Base-by-base conservation (phyloP, 495 filamentous ascomycete species). In the Aspergillus diversus region DNA sequence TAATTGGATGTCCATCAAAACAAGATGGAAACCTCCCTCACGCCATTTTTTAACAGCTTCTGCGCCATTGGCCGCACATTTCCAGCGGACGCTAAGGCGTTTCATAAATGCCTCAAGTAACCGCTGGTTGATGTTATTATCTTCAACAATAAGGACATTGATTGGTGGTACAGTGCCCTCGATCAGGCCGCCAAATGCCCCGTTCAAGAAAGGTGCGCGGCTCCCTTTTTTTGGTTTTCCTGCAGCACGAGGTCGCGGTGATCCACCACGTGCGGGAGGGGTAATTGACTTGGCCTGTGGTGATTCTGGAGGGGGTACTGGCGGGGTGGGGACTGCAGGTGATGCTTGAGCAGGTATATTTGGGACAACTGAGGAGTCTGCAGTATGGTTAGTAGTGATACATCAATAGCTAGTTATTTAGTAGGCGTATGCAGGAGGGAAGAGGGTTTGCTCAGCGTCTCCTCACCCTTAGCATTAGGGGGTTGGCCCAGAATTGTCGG, bases 1-100 rank as follows among this genome's bases (percentile, higher is more conserved):
- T 57, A 99, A 80, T 70, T 99, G 95, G 67, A 99, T 98, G 74
- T 99, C 95, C 95, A 99, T 99, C 59, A 99, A 77, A 33, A 99
- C 95, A 63, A 99, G 78, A 77, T 99, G 95, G 69, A 97, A 99
- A n/a, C 95, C 95, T 34, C 95, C 95, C 13, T 86, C 81, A 13
- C 91, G 86, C 95, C 95, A 99, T 77, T 97, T 97, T 43, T 83
- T 86, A 8, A 98, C 94, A 4, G 95, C 96, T 58, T 96, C 93
- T 69, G 86, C 88, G 33, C 95, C 95, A 73, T 99, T 96, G 78
- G 92, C 92, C 37, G 95, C 95, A 50, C 92, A 96, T 73, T 93
- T 89, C 95, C 95, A 98, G n/a, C 95, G 90, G 33, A 99, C 95
- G 68, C 96, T 97, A 37, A 99, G 84, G 50, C 94, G 85, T 73